Evolutionary conservation across 2,329 filamentous ascomycete species (phyloP).

Genomic region (Septoria linicola): DNA sequence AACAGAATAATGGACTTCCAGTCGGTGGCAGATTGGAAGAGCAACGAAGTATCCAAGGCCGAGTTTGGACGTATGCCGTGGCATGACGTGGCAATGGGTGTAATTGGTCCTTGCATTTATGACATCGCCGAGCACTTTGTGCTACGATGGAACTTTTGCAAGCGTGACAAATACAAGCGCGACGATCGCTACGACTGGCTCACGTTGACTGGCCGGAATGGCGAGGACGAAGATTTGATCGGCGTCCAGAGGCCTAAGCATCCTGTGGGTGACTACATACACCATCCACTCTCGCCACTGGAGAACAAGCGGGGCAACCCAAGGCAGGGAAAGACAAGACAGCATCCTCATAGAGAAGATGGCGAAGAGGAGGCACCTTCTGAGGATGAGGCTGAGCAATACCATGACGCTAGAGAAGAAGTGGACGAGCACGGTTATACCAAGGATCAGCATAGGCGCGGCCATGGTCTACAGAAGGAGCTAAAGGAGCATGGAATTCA

Average conservation of each 20-base stretch:
- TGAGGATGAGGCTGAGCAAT: slow-evolving; percentile 27
- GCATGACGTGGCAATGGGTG: slow-evolving; percentile 91
- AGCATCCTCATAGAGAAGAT: slow-evolving; percentile 20
- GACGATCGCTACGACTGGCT: slow-evolving; percentile 83
- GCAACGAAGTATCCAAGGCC: slow-evolving; percentile 86
- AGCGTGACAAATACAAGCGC: slow-evolving; percentile 96
- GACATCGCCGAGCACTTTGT: slow-evolving; percentile 97
- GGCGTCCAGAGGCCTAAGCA: slow-evolving; percentile 86
- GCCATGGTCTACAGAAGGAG: slow-evolving; percentile 33
- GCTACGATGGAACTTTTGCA: slow-evolving; percentile 92
- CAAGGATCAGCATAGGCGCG: slow-evolving; percentile 32
- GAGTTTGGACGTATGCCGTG: slow-evolving; percentile 96
- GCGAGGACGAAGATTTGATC: slow-evolving; percentile 78
- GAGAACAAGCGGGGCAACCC: slow-evolving; percentile 59
- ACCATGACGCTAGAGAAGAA: slow-evolving; percentile 31
- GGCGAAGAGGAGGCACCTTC: slow-evolving; percentile 12
- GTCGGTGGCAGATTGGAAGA: slow-evolving; percentile 85
- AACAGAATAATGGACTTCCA: slow-evolving; percentile 96
- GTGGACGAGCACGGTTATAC: slow-evolving; percentile 38
- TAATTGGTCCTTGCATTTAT: slow-evolving; percentile 86
- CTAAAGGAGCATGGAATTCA: slow-evolving; percentile 25
- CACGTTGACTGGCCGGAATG: slow-evolving; percentile 70
- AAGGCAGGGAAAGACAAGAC: slow-evolving; percentile 41
- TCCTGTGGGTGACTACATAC: slow-evolving; percentile 81
- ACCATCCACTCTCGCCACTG: slow-evolving; percentile 73